Percentiles rank a stretch among this genome's conserved stretches.
phyloP scores from a whole-genome alignment of 306 rosid genomes.

The Trichosanthes cucumerina region DNA sequence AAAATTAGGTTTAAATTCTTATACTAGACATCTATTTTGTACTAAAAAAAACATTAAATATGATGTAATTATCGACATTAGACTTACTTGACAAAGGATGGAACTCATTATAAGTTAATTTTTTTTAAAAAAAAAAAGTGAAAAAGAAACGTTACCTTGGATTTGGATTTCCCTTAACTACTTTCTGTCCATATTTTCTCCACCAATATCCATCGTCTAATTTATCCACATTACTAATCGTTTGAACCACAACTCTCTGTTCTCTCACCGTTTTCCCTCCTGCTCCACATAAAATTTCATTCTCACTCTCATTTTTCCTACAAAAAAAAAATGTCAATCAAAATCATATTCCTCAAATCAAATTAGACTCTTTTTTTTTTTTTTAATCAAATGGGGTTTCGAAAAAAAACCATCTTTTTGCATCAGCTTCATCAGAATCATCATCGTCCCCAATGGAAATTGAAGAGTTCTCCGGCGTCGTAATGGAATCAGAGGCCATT shows the following conservation, averaged over 20 bases:
- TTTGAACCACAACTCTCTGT: conserved; percentile 78
- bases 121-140: no score
- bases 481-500: conserved; percentile 35
- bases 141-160: conserved; percentile 29
- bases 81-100: no score
- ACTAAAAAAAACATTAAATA: no score
- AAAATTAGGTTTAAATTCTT: no score
- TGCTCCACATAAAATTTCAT: conserved; percentile 45
- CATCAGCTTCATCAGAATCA: conserved; percentile 56
- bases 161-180: conserved; percentile 36
- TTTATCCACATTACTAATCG: conserved; percentile 46
- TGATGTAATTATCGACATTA: no score
- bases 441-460: conserved; percentile 63
- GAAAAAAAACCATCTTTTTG: conserved; percentile 56
- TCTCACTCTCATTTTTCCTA: conserved; percentile 75
- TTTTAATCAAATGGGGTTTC: neutral
- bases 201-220: conserved; percentile 61
- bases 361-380: no score
- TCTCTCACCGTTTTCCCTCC: conserved; percentile 79
- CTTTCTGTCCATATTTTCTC: conserved; percentile 66
- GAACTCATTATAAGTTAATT: no score
- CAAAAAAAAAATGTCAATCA: neutral
- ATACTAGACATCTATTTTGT: no score
- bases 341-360: neutral
- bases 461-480: conserved; percentile 75